phyloP scores from a whole-genome alignment of 495 filamentous ascomycete species.

The Lepidopterella palustris region DNA sequence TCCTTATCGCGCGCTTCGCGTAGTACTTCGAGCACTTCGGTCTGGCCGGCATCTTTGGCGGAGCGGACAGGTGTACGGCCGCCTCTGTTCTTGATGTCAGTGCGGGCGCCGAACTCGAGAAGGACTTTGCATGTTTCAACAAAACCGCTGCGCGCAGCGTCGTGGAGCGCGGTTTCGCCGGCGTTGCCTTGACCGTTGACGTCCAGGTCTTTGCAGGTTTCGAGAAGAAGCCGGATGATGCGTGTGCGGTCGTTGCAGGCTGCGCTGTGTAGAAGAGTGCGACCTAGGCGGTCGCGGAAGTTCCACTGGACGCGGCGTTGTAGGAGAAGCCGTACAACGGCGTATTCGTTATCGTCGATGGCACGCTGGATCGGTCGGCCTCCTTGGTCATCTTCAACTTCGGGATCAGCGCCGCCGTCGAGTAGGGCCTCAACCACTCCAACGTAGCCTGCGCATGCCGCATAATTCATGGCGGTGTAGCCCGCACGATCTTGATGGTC shows the following conservation, averaged over 20 bases:
- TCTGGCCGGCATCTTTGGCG: slow-evolving; percentile 10
- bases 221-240: slow-evolving; percentile 8
- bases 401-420: slow-evolving; percentile 1
- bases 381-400: slow-evolving; percentile 3
- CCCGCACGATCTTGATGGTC: slow-evolving; percentile 5
- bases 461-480: slow-evolving; percentile 12
- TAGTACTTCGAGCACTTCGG: slow-evolving; percentile 4
- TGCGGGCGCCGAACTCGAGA: slow-evolving; percentile 18
- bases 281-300: slow-evolving; percentile 8
- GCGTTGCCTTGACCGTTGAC: slow-evolving; percentile 10
- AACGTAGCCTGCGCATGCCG: neutral
- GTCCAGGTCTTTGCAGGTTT: slow-evolving; percentile 11
- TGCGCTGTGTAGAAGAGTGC: slow-evolving; percentile 10
- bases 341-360: slow-evolving; percentile 8
- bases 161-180: slow-evolving; percentile 18
- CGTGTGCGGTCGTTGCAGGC: slow-evolving; percentile 7
- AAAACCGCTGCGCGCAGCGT: slow-evolving; percentile 5
- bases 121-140: slow-evolving; percentile 6
- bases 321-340: slow-evolving; percentile 7
- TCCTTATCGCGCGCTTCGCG: slow-evolving; percentile 13
- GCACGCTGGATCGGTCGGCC: slow-evolving; percentile 12
- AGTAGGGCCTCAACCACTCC: neutral
- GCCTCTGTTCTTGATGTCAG: slow-evolving; percentile 7
- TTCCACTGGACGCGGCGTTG: slow-evolving; percentile 9
- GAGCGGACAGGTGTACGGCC: slow-evolving; percentile 12